Percentiles rank a stretch among this genome's conserved stretches.
These are phyloP conservation scores for Debaryomyces tyrocola DNA, from an alignment of 805 yeast genomes.

Conservation along the genomic window DNA sequence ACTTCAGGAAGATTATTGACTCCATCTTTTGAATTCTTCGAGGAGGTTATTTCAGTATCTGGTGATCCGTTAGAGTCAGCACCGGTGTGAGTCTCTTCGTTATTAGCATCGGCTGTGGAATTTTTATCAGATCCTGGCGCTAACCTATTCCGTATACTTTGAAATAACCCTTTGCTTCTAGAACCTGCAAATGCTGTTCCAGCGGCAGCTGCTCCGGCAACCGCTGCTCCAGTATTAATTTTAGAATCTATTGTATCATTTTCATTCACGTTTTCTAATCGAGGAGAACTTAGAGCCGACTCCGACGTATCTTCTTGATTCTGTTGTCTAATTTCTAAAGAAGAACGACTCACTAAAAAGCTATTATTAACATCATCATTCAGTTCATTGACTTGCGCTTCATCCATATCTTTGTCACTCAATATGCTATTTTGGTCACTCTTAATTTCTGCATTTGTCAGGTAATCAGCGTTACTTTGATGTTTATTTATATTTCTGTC, in stretches of 20 bases:
- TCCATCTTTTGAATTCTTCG: neutral
- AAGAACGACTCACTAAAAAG: conserved; percentile 14
- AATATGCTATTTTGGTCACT: neutral
- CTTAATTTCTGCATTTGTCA: neutral
- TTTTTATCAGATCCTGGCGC: conserved; percentile 5
- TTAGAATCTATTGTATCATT: neutral
- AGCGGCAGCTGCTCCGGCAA: conserved; percentile 9
- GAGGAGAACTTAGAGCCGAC: neutral
- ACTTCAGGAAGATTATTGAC: too few relatives aligned
- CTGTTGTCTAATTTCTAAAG: conserved; percentile 12
- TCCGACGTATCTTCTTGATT: neutral
- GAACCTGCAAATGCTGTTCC: conserved; percentile 1
- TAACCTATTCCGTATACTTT: conserved; percentile 32
- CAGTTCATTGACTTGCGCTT: neutral
- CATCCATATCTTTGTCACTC: neutral
- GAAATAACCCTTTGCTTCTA: conserved; percentile 31
- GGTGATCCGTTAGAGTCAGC: too few relatives aligned
- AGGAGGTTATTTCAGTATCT: conserved; percentile 3
- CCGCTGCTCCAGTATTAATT: conserved; percentile 5
- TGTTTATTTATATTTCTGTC: conserved; percentile 1
- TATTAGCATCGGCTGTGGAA: neutral
- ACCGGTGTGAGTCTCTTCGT: too few relatives aligned
- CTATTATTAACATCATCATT: conserved; percentile 11
- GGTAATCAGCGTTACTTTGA: neutral
- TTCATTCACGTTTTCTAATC: neutral